Evolutionary conservation across 495 filamentous ascomycete species (phyloP).

Genomic region (Hypoxylon lienhwacheense): DNA sequence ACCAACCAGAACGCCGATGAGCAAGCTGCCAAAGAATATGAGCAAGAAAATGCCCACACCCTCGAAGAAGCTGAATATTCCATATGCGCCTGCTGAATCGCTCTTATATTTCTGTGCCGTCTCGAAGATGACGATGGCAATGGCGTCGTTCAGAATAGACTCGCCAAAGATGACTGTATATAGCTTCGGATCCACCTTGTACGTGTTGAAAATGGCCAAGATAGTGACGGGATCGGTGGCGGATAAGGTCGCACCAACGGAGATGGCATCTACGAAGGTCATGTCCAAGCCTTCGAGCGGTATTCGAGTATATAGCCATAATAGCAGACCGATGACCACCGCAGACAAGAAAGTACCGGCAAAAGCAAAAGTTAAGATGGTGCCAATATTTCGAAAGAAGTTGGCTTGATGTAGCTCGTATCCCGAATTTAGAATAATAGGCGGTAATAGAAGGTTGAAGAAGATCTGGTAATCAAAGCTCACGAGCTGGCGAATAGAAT

Average conservation of each 20-base stretch:
- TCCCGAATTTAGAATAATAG: constrained; percentile 94
- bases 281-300: constrained; percentile 83
- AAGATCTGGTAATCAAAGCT: constrained; percentile 99
- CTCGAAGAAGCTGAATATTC: constrained; percentile 77
- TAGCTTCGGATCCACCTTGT: constrained; percentile 97
- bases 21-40: constrained; percentile 91
- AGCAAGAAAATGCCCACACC: constrained; percentile 92
- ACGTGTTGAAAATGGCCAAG: constrained; percentile 96
- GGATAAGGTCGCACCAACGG: constrained; percentile 91
- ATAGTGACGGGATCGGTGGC: constrained; percentile 98
- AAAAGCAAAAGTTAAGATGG: constrained; percentile 97
- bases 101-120: constrained; percentile 87
- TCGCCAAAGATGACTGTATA: constrained; percentile 99
- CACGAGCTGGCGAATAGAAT: constrained; percentile 82
- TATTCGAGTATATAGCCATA: constrained; percentile 86
- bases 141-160: constrained; percentile 95
- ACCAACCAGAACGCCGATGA: constrained; percentile 85
- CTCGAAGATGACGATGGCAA: constrained; percentile 98
- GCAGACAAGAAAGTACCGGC: constrained; percentile 97
- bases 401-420: constrained; percentile 98
- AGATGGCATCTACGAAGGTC: constrained; percentile 90
- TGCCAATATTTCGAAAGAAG: constrained; percentile 98
- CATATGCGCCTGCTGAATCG: constrained; percentile 61
- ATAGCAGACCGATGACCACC: constrained; percentile 81
- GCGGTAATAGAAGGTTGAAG: constrained; percentile 96